Conservation (phyloP, 495 filamentous ascomycete genomes). For the Parathielavia hyrcaniae region DNA sequence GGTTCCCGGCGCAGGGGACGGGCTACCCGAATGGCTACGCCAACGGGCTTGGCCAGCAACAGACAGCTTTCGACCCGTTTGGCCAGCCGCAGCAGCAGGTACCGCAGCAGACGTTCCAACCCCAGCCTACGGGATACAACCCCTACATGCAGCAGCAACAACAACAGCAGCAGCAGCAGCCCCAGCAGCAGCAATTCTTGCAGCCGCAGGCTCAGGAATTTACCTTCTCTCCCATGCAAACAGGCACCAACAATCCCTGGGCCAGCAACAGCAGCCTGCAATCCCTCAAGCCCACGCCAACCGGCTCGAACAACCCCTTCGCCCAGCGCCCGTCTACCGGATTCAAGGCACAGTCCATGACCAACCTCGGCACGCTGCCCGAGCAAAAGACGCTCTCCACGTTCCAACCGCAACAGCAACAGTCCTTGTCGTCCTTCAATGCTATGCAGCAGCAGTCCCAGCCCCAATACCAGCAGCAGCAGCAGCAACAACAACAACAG, state of each 20-base stretch:
- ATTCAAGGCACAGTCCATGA: conserved; percentile 50
- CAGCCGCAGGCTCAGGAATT: conserved; percentile 54
- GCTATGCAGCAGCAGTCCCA: conserved; percentile 8
- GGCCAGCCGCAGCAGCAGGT: conserved; percentile 51
- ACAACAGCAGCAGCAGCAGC: conserved; percentile 45
- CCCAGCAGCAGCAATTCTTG: conserved; percentile 46
- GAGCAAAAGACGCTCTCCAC: conserved; percentile 61
- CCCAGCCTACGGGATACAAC: conserved; percentile 74
- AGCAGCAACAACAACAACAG: conserved; percentile 38
- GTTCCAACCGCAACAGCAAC: conserved; percentile 28
- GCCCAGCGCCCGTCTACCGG: conserved; percentile 46
- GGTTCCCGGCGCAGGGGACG: conserved; percentile 47
- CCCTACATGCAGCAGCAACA: conserved; percentile 58
- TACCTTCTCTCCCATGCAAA: conserved; percentile 51
- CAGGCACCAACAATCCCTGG: conserved; percentile 87
- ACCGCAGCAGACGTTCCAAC: conserved; percentile 54
- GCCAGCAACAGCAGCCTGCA: conserved; percentile 45
- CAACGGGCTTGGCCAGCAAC: conserved; percentile 40
- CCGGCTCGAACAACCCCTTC: conserved; percentile 96
- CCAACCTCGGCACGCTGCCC: conserved; percentile 60
- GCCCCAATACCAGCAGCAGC: conserved; percentile 23
- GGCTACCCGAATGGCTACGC: conserved; percentile 56
- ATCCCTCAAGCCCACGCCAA: conserved; percentile 57
- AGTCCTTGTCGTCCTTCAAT: conserved; percentile 26
- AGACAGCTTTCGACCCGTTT: conserved; percentile 42